Evolutionary conservation across 2,329 filamentous ascomycete species (phyloP).

Genomic region (Penicillium sp.): DNA sequence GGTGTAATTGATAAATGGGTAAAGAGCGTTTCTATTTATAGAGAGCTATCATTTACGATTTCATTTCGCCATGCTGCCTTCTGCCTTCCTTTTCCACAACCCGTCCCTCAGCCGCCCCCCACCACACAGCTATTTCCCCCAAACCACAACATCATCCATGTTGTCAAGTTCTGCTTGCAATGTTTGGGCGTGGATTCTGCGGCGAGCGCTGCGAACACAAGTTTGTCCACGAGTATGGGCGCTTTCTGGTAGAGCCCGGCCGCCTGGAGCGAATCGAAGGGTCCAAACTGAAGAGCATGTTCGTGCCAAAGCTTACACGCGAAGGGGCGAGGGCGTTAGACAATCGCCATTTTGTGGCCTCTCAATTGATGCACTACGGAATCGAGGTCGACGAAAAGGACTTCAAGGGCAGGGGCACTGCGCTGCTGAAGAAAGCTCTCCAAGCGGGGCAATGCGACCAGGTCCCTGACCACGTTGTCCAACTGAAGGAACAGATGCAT

Average conservation of each 20-base stretch:
- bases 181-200: background rate
- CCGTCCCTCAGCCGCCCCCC: background rate
- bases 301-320: slow-evolving; percentile 7
- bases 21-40: too few relatives aligned
- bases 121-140: background rate
- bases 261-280: slow-evolving; percentile 2
- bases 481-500: too few relatives aligned
- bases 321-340: slow-evolving; percentile 1
- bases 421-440: slow-evolving; percentile 16
- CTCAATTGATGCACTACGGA: slow-evolving; percentile 21
- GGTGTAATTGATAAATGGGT: too few relatives aligned
- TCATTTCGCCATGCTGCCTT: background rate
- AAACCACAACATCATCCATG: background rate
- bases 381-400: slow-evolving; percentile 12
- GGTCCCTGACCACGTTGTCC: too few relatives aligned
- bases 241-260: background rate
- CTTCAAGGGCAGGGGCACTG: slow-evolving; percentile 15
- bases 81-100: background rate
- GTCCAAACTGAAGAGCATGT: slow-evolving; percentile 7
- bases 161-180: background rate
- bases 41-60: too few relatives aligned
- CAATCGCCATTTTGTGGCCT: slow-evolving; percentile 1
- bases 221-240: background rate
- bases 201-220: background rate
- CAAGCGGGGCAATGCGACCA: too few relatives aligned